These are phyloP conservation scores for Tilletia setariae DNA, from an alignment of 1,284 basidiomycete species.

Conservation along the genomic window DNA sequence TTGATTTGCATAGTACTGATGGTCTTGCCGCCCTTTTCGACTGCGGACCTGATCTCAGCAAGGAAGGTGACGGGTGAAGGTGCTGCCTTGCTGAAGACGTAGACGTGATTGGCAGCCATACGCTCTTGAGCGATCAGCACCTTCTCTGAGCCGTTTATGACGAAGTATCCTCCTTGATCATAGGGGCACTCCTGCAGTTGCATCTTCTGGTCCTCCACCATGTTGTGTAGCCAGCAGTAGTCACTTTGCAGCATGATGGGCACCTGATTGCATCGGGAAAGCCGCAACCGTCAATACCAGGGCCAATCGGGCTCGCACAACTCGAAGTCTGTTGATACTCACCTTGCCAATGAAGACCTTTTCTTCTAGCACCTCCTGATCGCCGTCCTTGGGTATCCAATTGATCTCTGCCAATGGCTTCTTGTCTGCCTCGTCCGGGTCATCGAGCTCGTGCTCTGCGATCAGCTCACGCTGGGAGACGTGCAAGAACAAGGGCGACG, in stretches of 20 bases:
- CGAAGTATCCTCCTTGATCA: conserved; percentile 92
- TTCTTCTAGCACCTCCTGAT: conserved; percentile 57
- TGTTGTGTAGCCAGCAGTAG: conserved; percentile 83
- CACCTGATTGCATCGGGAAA: conserved; percentile 62
- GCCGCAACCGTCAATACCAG: conserved; percentile 17
- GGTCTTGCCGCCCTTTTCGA: conserved; percentile 97
- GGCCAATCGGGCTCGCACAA: too few species aligned
- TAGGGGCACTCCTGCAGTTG: conserved; percentile 96
- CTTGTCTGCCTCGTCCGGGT: conserved; percentile 59
- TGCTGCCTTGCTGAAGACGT: conserved; percentile 96
- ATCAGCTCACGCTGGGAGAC: conserved; percentile 82
- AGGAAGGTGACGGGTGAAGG: conserved; percentile 94
- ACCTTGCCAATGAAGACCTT: conserved; percentile 97
- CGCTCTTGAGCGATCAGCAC: conserved; percentile 98
- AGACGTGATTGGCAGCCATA: conserved; percentile 99
- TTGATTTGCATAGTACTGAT: conserved; percentile 98
- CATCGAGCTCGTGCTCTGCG: conserved; percentile 69
- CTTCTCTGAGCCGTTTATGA: conserved; percentile 99
- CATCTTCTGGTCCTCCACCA: conserved; percentile 77
- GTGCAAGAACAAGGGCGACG: conserved; percentile 92
- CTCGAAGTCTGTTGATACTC: conserved; percentile 37
- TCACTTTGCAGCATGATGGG: conserved; percentile 96
- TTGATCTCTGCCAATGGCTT: conserved; percentile 58
- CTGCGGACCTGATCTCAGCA: conserved; percentile 94
- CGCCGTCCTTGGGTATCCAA: conserved; percentile 66